These are phyloP conservation scores for Porphyridium purpureum DNA, from an alignment of 23 red algal species.

Conservation along the genomic window DNA sequence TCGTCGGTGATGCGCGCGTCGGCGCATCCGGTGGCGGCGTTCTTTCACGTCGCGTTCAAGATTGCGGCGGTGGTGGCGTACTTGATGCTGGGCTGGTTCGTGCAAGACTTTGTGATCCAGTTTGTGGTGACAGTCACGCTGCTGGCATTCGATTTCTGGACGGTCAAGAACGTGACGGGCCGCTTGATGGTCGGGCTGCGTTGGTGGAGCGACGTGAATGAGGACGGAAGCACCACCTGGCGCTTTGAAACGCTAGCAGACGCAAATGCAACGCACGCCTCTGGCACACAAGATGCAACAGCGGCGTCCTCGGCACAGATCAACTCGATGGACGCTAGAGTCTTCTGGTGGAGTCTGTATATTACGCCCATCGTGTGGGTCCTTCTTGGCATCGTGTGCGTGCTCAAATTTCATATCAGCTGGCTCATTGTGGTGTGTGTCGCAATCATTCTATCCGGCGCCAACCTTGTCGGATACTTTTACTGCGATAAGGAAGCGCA, in stretches of 20 bases:
- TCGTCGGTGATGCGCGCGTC: constrained; percentile 6
- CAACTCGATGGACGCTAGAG: constrained; percentile 53
- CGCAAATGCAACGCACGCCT: no score
- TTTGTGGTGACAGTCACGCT: constrained; percentile 82
- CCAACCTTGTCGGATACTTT: constrained; percentile 74
- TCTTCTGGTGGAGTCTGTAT: constrained; percentile 99
- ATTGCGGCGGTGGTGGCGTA: constrained; percentile 43
- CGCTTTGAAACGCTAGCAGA: constrained; percentile 45
- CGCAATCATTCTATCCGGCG: constrained; percentile 53
- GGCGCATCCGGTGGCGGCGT: constrained; percentile 43
- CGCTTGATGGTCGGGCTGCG: constrained; percentile 79
- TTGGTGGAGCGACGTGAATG: constrained; percentile 90
- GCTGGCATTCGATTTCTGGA: constrained; percentile 96
- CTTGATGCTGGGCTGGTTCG: constrained; percentile 71
- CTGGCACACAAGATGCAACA: no score
- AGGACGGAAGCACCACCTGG: constrained; percentile 68
- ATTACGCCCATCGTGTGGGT: constrained; percentile 60
- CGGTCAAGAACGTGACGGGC: constrained; percentile 95
- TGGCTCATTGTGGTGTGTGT: constrained; percentile 73
- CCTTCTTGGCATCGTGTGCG: constrained; percentile 71
- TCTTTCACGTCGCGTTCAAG: constrained; percentile 82
- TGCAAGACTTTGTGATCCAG: constrained; percentile 78
- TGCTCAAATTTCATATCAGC: constrained; percentile 83
- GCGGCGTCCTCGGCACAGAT: no score
- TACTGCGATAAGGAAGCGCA: constrained; percentile 70